Evolutionary conservation across 345 rosid species (phyloP), one percentile per base, ranked within the genome.

Genomic region (Noccaea bulbosa): DNA sequence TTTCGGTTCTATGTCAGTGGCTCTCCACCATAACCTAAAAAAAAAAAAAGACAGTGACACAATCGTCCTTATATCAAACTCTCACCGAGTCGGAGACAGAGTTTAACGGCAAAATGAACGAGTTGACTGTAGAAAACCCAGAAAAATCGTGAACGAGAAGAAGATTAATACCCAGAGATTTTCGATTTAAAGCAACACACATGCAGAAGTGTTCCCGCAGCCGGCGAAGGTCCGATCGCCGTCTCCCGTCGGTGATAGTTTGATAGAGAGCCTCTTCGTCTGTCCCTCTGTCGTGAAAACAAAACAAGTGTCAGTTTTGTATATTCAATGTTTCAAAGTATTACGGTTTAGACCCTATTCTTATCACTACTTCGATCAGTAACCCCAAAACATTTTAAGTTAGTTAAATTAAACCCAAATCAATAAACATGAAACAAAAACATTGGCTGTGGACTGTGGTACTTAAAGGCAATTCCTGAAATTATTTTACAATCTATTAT

Each of bases 211-310:
- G 37, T 40, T 50, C 46, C 20, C 47, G 53, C 14, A 47, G 45
- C 39, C 61, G 51, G 61, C n/a, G 14, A 49, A 38, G 7, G 7
- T 33, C 11, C 6, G 14, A 10, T 48, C 65, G 43, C 58, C 77
- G 72, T 52, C 60, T n/a, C n/a, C n/a, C n/a, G n/a, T n/a, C n/a
- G n/a, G n/a, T n/a, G n/a, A n/a, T n/a, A n/a, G n/a, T n/a, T n/a
- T 6, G 53, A 27, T 1, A 73, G 65, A 39, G 53, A 72, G 35
- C 4, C n/a, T n/a, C n/a, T n/a, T n/a, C n/a, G n/a, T 27, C 30
- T 27, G 30, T 27, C 3, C 30, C 30, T 27, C 30, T 27, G 30
- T 27, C 30, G 30, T 1, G 30, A 24, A 3, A 24, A 24, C 30
- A 24, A 24, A 27, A 27, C 30, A 27, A 27, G 30, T 27, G 30